Percentiles rank a stretch among this genome's conserved stretches.
Conservation (phyloP, 2,329 filamentous ascomycete genomes). For the Fusarium domesticum region DNA sequence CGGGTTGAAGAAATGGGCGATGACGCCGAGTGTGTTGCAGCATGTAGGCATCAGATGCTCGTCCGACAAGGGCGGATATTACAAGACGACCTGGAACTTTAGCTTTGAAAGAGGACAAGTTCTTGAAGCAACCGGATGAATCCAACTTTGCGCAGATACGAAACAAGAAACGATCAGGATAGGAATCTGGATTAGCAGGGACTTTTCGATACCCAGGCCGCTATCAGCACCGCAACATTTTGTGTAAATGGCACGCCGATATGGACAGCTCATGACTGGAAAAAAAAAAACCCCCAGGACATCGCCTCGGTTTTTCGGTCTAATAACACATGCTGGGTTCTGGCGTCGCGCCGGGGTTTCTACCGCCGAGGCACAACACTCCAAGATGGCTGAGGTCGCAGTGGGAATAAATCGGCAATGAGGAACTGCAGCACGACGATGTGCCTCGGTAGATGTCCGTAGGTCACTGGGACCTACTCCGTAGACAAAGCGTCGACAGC, state of each 20-base stretch:
- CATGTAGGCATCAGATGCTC: constrained; percentile 32
- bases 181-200: no score
- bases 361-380: not conserved
- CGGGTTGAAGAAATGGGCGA: constrained; percentile 31
- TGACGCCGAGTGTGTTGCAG: constrained; percentile 34
- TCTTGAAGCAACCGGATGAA: not conserved
- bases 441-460: no score
- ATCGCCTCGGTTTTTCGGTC: not conserved
- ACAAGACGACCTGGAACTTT: constrained; percentile 33
- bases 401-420: not conserved
- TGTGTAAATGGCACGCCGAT: no score
- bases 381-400: not conserved
- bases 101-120: constrained; percentile 27
- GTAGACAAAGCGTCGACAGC: not conserved
- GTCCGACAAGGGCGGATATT: constrained; percentile 22
- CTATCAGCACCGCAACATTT: no score
- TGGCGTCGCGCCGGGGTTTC: not conserved
- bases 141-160: no score
- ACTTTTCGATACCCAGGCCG: no score
- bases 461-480: not conserved
- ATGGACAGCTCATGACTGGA: no score
- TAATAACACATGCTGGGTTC: not conserved
- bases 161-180: no score
- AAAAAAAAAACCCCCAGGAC: no score
- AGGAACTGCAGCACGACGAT: not conserved